Conservation (phyloP, 495 filamentous ascomycete species). For the Penicillium cataractarum region DNA sequence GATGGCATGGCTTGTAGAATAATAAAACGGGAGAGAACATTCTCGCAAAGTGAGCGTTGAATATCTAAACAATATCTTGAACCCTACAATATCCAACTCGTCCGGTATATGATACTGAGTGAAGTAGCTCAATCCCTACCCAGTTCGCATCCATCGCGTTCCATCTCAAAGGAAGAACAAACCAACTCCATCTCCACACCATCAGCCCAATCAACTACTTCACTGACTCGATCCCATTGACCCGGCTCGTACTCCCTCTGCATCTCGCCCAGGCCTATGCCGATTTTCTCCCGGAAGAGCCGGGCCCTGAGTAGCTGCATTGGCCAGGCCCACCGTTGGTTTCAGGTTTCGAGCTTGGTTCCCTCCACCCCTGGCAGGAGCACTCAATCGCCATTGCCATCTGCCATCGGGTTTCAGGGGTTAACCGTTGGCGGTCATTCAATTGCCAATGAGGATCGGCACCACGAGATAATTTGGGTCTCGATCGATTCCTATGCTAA, state of each 20-base stretch:
- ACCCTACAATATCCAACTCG: background rate
- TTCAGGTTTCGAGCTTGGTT: conserved; percentile 12
- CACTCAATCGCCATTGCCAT: background rate
- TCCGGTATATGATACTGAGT: background rate
- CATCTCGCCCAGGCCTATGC: background rate
- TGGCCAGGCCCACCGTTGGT: conserved; percentile 6
- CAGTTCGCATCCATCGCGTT: background rate
- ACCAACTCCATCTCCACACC: background rate
- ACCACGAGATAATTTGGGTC: background rate
- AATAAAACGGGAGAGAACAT: too few species aligned
- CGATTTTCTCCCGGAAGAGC: background rate
- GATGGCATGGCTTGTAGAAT: too few species aligned
- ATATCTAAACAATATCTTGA: background rate
- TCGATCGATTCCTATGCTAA: background rate
- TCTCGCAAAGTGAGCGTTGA: background rate
- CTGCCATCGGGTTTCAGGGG: background rate
- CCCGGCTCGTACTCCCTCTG: background rate
- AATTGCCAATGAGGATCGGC: background rate
- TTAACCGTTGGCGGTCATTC: background rate
- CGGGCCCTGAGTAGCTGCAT: background rate
- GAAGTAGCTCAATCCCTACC: background rate
- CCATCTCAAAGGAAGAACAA: background rate
- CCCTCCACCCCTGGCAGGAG: background rate
- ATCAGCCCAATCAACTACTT: background rate
- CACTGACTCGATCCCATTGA: background rate